Base-by-base conservation (phyloP, 202 grass and related monocot species). In the Elaeis oleifera region DNA sequence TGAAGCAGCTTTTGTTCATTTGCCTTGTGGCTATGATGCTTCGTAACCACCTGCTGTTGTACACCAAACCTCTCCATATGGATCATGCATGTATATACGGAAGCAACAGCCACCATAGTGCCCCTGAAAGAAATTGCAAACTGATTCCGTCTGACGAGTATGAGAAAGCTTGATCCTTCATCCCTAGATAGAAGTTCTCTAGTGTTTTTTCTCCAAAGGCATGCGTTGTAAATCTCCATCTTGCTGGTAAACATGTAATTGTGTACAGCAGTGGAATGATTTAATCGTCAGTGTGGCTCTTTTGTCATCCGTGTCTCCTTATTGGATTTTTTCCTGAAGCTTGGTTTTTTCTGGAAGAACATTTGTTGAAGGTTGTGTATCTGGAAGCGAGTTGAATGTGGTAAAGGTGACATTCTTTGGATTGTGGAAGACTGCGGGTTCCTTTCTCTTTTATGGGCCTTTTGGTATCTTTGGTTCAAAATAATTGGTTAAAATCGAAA, bases 151-250 rank as follows among this genome's bases (percentile, higher is more conserved):
- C 36, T 44, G 11, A 44, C 11, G 32, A 71, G 21, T 39, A 62
- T 60, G 26, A 36, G 32, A 21, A 69, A 75, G 44, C 53, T 76
- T 61, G 36, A 44, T 44, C 2, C 9, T 44, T 44, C 36, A 44
- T 44, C 9, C 36, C 36, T 44, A 14, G 36, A 44, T 44, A 13
- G 36, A 44, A 44, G 8, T 44, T 9, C 11, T 44, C 1, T 44
- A 3, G 5, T 28, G 51, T 36, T 67, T 57, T 27, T 58, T 56
- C 28, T 53, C 67, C 56, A 22, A 39, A 49, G 53, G 36, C 55
- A 54, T 72, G 71, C 78, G 67, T 65, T 82, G 84, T 79, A 82
- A 76, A 82, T 85, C 57, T 59, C 53, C 73, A 60, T 79, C 71
- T 64, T 73, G 64, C 69, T 71, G 73, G 74, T 83, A 56, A 77